Evolutionary conservation across 148 eudicot species (phyloP), one percentile per base, ranked within the genome.

Genomic region (Silene latifolia): DNA sequence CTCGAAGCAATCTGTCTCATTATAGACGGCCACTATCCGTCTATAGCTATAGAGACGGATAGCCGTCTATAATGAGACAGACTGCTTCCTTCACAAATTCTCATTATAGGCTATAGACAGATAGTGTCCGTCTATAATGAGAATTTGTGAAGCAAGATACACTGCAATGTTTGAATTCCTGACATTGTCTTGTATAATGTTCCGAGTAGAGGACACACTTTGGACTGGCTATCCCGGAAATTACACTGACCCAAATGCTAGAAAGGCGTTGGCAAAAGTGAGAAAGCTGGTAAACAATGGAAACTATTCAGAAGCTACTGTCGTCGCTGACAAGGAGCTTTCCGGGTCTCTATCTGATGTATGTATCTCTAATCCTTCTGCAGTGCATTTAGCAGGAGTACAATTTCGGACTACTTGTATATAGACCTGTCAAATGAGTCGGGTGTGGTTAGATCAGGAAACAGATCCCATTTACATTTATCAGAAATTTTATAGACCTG

Each of bases 151-250:
- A 39, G 44, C 0, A 39, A 5, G 9, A 7, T 39, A 39, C 8
- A 7, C 9, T 39, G 3, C 14, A 51, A 51, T 48, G 12, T 12
- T 71, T 57, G 74, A 57, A 57, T 15, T 5, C 27, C 10, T 8
- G 35, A 62, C 32, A 10, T 24, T 11, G 35, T 23, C 32, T 24
- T 62, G 15, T 71, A 63, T 64, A 19, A 63, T 62, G 6, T 15
- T 60, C 5, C 44, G 42, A 44, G 67, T 76, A 92, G 98, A 93
- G 86, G 96, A 93, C 75, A 93, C 96, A 2, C 90, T 93, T 65
- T 93, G 98, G 98, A 93, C 91, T 15, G 96, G 96, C 60, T 75
- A 67, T 67, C 98, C 91, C 15, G 89, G 88, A 27, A 75, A 87
- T 73, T 90, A 93, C 68, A 84, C 89, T 0, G 81, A 90, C 72